Base-by-base conservation (phyloP, 129 eudicot species). In the Artemisia argyi region DNA sequence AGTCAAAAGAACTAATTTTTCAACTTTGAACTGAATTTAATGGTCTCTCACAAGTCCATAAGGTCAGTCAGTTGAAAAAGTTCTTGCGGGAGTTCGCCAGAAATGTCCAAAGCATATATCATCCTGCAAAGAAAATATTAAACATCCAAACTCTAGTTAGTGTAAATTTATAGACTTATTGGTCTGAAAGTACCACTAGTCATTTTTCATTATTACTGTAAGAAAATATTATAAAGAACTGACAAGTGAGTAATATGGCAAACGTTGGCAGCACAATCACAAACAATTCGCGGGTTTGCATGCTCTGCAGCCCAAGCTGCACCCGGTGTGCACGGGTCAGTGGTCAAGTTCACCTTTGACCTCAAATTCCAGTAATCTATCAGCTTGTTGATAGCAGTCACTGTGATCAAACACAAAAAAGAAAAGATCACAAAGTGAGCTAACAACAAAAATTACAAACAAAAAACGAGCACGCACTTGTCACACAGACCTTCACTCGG, bases 241-340 rank as follows among this genome's bases (percentile, higher is more conserved):
- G 54, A 88, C 95, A 88, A 76, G 81, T 85, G 95, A 68, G 85
- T 85, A 60, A 88, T 78, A 53, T 81, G 95, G 81, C 95, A 88
- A 62, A 48, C 65, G 51, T 80, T 80, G 64, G 26, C 78, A 42
- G 82, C 54, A 73, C 95, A 88, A 68, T 88, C 90, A 58, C 95
- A 88, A 55, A 69, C 85, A 11, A 88, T 79, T 61, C 83, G 68
- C 11, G 95, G 95, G 69, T 88, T 88, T 20, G 86, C 80, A 47
- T 12, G 16, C 20, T 78, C 83, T 32, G 83, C 47, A 63, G 95
- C 86, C 95, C 95, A 85, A 2, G 78, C 49, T 57, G 95, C 95
- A 35, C 77, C 82, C 9, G 52, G 28, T 42, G 46, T 83, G 66
- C 95, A 88, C 15, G 95, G 95, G 72, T 88, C 95, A 69, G 46